phyloP scores from a whole-genome alignment of 2,329 filamentous ascomycete genomes.

The Paracamarosporium sp. region DNA sequence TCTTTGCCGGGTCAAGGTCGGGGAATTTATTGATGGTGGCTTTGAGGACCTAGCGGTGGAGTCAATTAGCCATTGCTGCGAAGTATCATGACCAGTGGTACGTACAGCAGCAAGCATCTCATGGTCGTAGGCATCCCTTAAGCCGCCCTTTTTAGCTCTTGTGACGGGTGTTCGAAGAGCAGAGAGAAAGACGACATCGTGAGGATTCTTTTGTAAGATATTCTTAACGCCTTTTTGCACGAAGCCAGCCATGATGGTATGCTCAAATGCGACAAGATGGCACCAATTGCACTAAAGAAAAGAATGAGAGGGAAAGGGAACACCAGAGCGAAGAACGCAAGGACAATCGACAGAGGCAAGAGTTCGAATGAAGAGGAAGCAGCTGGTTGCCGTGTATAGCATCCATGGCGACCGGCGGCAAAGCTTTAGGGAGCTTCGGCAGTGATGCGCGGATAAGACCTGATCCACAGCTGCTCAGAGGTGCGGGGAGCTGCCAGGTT shows the following conservation, averaged over 20 bases:
- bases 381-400: conserved; percentile 16
- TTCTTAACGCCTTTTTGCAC: conserved; percentile 71
- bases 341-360: neutral
- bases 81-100: neutral
- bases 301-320: conserved; percentile 4
- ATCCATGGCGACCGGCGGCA: conserved; percentile 24
- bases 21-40: conserved; percentile 77
- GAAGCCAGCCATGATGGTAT: conserved; percentile 49
- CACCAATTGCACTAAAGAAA: conserved; percentile 17
- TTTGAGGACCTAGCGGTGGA: conserved; percentile 59
- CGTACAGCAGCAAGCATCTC: conserved; percentile 75
- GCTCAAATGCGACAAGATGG: conserved; percentile 10
- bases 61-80: neutral
- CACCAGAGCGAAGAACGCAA: neutral
- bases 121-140: conserved; percentile 90
- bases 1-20: conserved; percentile 70
- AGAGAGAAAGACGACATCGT: conserved; percentile 87
- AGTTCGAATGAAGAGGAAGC: neutral
- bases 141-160: conserved; percentile 79
- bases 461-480: conserved; percentile 10
- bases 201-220: conserved; percentile 78
- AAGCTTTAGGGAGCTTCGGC: conserved; percentile 42
- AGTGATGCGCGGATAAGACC: conserved; percentile 30
- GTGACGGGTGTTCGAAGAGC: conserved; percentile 89
- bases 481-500: conserved; percentile 10